Evolutionary conservation across 2,329 filamentous ascomycete genomes (phyloP).

Genomic region (Ophiostoma montium): DNA sequence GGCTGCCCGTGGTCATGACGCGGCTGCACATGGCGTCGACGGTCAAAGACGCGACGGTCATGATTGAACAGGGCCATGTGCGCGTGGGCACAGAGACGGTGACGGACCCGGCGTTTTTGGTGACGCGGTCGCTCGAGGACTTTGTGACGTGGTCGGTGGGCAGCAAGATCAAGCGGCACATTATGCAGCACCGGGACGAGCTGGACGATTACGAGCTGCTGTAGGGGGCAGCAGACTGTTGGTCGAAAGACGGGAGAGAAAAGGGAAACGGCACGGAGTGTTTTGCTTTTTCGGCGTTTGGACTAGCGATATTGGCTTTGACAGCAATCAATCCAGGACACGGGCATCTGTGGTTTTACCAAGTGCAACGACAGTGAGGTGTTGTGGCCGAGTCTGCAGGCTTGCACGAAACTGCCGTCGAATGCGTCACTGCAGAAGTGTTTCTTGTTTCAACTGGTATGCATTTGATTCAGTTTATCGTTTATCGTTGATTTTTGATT

Average conservation of each 20-base stretch:
- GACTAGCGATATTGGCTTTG: too few relatives aligned
- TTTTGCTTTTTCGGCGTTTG: too few relatives aligned
- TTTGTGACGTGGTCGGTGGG: slow-evolving; percentile 94
- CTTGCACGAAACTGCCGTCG: too few relatives aligned
- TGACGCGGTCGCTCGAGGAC: slow-evolving; percentile 84
- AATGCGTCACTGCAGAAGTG: too few relatives aligned
- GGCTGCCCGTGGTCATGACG: slow-evolving; percentile 80
- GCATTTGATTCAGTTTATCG: too few relatives aligned
- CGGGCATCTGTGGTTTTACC: too few relatives aligned
- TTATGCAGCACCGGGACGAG: slow-evolving; percentile 88
- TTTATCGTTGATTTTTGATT: too few relatives aligned
- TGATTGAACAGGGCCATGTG: slow-evolving; percentile 91
- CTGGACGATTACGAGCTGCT: slow-evolving; percentile 90
- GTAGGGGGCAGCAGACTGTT: slow-evolving; percentile 26
- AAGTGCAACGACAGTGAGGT: too few relatives aligned
- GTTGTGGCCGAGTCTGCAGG: too few relatives aligned
- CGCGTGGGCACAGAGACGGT: slow-evolving; percentile 81
- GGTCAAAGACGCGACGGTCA: slow-evolving; percentile 67
- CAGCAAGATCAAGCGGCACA: slow-evolving; percentile 93
- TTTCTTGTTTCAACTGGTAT: too few relatives aligned
- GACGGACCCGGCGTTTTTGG: slow-evolving; percentile 78
- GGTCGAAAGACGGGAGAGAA: neutral
- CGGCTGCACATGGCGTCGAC: slow-evolving; percentile 83
- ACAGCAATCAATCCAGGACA: too few relatives aligned
- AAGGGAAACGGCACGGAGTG: neutral